Base-by-base conservation (phyloP, 73 alveolate species). In the Blepharisma stoltei region DNA sequence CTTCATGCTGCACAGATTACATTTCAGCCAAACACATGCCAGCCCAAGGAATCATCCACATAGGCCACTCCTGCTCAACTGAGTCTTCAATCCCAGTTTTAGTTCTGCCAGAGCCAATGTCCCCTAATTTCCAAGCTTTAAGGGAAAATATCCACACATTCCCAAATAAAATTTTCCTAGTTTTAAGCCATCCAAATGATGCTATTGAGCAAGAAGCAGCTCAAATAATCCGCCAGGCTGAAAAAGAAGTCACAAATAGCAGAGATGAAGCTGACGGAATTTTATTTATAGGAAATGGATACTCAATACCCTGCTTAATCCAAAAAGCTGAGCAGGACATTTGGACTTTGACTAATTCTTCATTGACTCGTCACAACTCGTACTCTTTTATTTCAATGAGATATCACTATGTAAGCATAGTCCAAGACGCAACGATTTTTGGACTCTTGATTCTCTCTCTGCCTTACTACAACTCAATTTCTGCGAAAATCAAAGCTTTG, bases 1-100 rank as follows among this genome's bases (percentile, higher is more conserved):
- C 49, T 18, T 60, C 73, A 60, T 60, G 73, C 23, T 60, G 73
- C 46, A n/a, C 48, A 18, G 73, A 60, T 25, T 60, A 20, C 73
- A 60, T 60, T n/a, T 60, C 73, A 60, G 73, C 73, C 73, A 14
- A 25, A 18, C 73, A 60, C 23, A 60, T 60, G 18, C 46, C 18
- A 20, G 38, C 73, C 38, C 14, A n/a, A 9, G 37, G 49, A 14
- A 8, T 60, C 18, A 60, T 60, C 38, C 73, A 60, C 5, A 20
- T 60, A n/a, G 73, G 73, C 48, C 23, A 60, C 46, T 14, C 14
- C 14, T 60, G 73, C 5, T n/a, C 38, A 2, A 18, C 73, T 1
- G 45, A 60, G 23, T 18, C 46, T 25, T 38, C 73, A 18, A 18
- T 60, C 18, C 73, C 73, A 60, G 46, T 60, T 9, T 25, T 60